Percentiles rank a stretch among this genome's conserved stretches.
Conservation (phyloP, 2,329 filamentous ascomycete genomes). For the Periglandula ipomoeae region DNA sequence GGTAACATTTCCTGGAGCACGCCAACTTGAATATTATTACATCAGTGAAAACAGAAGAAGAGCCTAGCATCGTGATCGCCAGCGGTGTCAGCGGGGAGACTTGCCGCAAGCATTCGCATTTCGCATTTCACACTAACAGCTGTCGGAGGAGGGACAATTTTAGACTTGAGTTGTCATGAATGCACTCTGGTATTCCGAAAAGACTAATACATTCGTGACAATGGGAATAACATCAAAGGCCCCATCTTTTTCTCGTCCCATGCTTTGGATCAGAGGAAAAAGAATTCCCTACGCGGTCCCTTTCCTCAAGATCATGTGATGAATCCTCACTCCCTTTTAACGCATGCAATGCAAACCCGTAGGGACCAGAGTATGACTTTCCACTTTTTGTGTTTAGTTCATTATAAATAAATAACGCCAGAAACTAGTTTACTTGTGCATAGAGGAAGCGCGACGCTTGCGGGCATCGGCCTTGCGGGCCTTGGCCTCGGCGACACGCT, state of each 20-base stretch:
- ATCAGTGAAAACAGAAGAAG: too few relatives aligned
- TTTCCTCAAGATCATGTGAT: conserved; percentile 13
- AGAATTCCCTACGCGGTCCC: conserved; percentile 12
- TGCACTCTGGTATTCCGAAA: conserved; percentile 24
- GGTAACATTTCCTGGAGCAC: too few relatives aligned
- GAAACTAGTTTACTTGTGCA: conserved; percentile 63
- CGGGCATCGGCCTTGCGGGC: conserved; percentile 83
- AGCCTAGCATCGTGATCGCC: too few relatives aligned
- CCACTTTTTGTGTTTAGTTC: conserved; percentile 20
- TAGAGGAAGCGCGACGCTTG: conserved; percentile 95
- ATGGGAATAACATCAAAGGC: conserved; percentile 2
- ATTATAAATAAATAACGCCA: conserved; percentile 20
- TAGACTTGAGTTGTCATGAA: conserved; percentile 15
- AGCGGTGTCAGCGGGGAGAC: too few relatives aligned
- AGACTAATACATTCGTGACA: conserved; percentile 30
- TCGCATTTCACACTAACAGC: too few relatives aligned
- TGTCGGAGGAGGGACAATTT: too few relatives aligned
- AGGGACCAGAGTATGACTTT: conserved; percentile 27
- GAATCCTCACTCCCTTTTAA: conserved; percentile 27
- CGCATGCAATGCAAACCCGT: conserved; percentile 26
- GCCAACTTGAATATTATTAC: too few relatives aligned
- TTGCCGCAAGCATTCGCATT: too few relatives aligned
- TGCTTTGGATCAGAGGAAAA: too few relatives aligned
- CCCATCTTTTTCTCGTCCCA: too few relatives aligned
- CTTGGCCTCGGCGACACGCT: conserved; percentile 96